Evolutionary conservation across 345 rosid species (phyloP).

Genomic region (Cochlearia excelsa): DNA sequence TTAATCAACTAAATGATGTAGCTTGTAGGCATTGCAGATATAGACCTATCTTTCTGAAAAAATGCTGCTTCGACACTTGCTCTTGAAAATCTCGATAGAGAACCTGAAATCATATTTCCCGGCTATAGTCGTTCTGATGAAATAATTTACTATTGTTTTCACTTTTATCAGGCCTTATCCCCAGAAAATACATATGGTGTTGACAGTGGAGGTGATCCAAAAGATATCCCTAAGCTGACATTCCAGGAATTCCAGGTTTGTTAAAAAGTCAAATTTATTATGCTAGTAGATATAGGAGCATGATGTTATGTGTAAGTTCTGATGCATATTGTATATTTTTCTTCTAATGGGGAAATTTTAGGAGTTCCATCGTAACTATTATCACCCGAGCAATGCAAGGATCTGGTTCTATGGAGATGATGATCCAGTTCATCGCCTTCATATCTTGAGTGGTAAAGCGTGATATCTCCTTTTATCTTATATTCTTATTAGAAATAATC

Average conservation of each 20-base stretch:
- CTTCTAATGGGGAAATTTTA: conserved; percentile 33
- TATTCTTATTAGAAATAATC: background rate
- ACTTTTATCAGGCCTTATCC: conserved; percentile 59
- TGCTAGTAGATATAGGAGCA: background rate
- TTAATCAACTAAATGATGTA: too few relatives aligned
- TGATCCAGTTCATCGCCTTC: conserved; percentile 75
- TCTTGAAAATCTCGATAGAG: too few relatives aligned
- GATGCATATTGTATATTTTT: conserved; percentile 1
- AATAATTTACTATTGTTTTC: background rate
- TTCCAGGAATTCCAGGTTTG: conserved; percentile 77
- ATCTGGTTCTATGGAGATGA: conserved; percentile 99
- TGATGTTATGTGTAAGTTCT: conserved; percentile 6
- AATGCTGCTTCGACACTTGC: too few relatives aligned
- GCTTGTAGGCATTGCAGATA: too few relatives aligned
- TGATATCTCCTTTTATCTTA: conserved; percentile 6
- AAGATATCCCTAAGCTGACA: conserved; percentile 75
- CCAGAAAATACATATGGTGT: conserved; percentile 93
- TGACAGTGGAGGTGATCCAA: conserved; percentile 98
- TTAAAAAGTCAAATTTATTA: conserved; percentile 5
- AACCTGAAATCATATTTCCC: too few relatives aligned
- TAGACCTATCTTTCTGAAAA: too few relatives aligned
- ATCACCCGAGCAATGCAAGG: conserved; percentile 94
- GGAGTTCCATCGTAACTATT: conserved; percentile 88
- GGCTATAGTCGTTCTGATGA: conserved; percentile 1
- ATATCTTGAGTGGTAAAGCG: conserved; percentile 70